phyloP scores from a whole-genome alignment of 2,329 filamentous ascomycete genomes.

The Pestalotiopsis sp. region DNA sequence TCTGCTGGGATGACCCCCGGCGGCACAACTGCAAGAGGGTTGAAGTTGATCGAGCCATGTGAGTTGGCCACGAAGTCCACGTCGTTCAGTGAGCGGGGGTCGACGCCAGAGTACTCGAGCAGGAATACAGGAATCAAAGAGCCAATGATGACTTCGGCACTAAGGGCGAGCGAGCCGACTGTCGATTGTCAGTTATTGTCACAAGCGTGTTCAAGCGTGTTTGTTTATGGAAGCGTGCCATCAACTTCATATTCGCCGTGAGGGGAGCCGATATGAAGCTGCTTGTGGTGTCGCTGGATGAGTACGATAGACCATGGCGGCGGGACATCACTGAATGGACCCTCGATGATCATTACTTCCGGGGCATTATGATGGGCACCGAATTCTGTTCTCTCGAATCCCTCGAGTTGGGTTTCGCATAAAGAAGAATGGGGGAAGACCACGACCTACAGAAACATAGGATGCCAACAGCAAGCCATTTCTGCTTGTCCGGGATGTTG shows the following conservation, averaged over 20 bases:
- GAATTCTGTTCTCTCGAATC: too few relatives aligned
- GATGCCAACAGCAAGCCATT: slow-evolving; percentile 11
- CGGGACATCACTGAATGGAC: too few relatives aligned
- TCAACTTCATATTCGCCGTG: too few relatives aligned
- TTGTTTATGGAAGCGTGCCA: background rate
- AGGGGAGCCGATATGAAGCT: too few relatives aligned
- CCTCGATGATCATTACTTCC: too few relatives aligned
- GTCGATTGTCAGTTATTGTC: background rate
- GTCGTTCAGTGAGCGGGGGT: slow-evolving; percentile 25
- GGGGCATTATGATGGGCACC: too few relatives aligned
- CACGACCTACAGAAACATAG: slow-evolving; percentile 10
- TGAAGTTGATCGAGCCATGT: slow-evolving; percentile 13
- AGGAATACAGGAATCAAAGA: slow-evolving; percentile 36
- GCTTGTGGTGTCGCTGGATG: too few relatives aligned
- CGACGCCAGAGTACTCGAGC: slow-evolving; percentile 36
- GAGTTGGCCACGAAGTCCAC: slow-evolving; percentile 26
- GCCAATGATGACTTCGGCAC: slow-evolving; percentile 31
- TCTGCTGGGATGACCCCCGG: slow-evolving; percentile 30
- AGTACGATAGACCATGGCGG: too few relatives aligned
- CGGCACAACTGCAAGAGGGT: slow-evolving; percentile 29
- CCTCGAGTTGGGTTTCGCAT: background rate
- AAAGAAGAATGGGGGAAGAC: background rate
- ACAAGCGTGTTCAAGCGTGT: background rate
- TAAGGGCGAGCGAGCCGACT: slow-evolving; percentile 31
- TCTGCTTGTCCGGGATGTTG: slow-evolving; percentile 9